phyloP scores from a whole-genome alignment of 495 filamentous ascomycete species.

The Lindgomyces ingoldianus region DNA sequence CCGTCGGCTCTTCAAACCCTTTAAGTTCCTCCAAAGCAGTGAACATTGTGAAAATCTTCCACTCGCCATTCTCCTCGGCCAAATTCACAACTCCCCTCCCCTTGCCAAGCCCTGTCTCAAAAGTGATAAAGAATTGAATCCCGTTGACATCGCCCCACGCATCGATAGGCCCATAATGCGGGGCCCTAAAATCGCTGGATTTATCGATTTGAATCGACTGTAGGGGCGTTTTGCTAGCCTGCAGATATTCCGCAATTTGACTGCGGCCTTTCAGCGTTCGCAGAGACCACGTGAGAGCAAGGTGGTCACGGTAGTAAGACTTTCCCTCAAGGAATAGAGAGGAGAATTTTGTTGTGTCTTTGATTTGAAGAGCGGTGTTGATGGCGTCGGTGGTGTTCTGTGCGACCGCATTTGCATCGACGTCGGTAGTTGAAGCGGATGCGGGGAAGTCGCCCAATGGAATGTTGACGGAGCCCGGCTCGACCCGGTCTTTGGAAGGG shows the following conservation, averaged over 20 bases:
- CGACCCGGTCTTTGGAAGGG: conserved; percentile 21
- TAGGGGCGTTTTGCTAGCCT: background rate
- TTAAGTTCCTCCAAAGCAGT: conserved; percentile 32
- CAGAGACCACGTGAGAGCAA: conserved; percentile 37
- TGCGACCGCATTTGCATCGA: conserved; percentile 14
- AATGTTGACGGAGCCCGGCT: conserved; percentile 28
- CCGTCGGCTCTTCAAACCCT: conserved; percentile 23
- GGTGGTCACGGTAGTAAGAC: conserved; percentile 40
- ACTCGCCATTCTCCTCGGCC: conserved; percentile 20
- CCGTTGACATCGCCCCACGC: conserved; percentile 31
- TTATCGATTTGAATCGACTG: conserved; percentile 17
- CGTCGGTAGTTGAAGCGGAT: conserved; percentile 1
- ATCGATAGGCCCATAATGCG: conserved; percentile 14
- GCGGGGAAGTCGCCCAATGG: conserved; percentile 25
- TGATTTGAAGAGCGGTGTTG: background rate
- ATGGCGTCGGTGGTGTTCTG: conserved; percentile 8
- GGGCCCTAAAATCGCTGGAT: background rate
- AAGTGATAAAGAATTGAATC: conserved; percentile 35
- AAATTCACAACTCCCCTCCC: conserved; percentile 30
- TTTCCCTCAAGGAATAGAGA: conserved; percentile 29
- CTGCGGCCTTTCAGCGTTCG: conserved; percentile 31
- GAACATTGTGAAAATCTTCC: conserved; percentile 38
- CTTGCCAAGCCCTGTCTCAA: conserved; percentile 35
- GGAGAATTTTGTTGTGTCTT: conserved; percentile 4
- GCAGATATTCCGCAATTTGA: conserved; percentile 23